Base-by-base conservation (phyloP, 2,329 filamentous ascomycete species). In the Sodiomyces alkalinus region DNA sequence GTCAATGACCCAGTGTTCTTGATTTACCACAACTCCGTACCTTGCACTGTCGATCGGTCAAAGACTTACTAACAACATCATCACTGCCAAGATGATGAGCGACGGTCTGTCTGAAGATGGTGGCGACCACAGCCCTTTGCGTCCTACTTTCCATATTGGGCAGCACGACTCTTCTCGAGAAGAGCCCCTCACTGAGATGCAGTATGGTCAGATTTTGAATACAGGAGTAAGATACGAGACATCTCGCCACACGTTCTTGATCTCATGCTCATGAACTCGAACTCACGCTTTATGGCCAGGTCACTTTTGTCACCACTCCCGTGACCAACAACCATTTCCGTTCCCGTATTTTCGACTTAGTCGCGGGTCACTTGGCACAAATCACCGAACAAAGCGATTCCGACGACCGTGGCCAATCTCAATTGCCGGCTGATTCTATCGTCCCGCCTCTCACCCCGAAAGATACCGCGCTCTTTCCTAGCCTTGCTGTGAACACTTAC, bases 241-340 rank as follows among this genome's bases (percentile, higher is more conserved):
- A n/a, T n/a, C n/a, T n/a, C n/a, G n/a, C n/a, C n/a, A n/a, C n/a
- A n/a, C n/a, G n/a, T n/a, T n/a, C n/a, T n/a, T 30, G 28, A 31
- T 30, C 28, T 29, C 26, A 26, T 11, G n/a, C 29, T 15, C 8
- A 13, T 21, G 7, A 7, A 16, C 31, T 45, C 28, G 40, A 35
- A 43, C 32, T 30, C 29, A 18, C 27, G 22, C 20, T 23, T 16
- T 21, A 24, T 30, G 27, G 26, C 28, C 30, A 86, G 79, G 82
- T 87, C 58, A 71, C 76, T 46, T 81, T 85, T 58, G 65, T 80
- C 38, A 86, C 80, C 4, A 74, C 73, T 12, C 77, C 80, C 28
- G 75, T 92, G 46, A 87, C 80, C 21, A 90, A 79, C 43, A 51
- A 60, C 13, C 64, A 74, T 43, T 90, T 87, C 50, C 74, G 74